phyloP scores from a whole-genome alignment of 345 rosid species.

The Hibiscus trionum region DNA sequence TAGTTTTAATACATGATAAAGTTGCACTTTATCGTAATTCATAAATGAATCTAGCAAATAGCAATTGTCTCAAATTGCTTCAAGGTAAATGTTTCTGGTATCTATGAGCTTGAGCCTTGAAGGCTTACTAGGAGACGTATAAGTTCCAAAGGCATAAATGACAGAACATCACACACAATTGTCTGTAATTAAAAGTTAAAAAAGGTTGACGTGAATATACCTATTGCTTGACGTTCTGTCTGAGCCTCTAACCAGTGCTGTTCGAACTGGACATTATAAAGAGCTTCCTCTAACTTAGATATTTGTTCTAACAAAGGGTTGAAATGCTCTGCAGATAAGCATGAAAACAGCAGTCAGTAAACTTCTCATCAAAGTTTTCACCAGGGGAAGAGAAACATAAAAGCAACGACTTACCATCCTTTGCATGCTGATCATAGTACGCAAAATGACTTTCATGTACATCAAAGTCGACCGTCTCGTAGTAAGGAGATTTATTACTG shows the following conservation, averaged over 20 bases:
- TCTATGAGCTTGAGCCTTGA: not conserved
- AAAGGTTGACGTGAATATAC: conserved; percentile 16
- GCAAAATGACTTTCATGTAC: conserved; percentile 58
- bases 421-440: conserved; percentile 59
- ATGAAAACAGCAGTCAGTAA: not conserved
- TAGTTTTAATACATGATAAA: not conserved
- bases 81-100: not conserved
- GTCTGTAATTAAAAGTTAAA: not conserved
- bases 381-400: not conserved
- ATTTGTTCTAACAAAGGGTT: conserved; percentile 55
- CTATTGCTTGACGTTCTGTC: conserved; percentile 64
- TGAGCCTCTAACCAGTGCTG: conserved; percentile 78
- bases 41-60: not conserved
- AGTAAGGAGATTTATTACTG: conserved; percentile 63
- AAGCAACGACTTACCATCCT: conserved; percentile 42
- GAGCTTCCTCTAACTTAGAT: conserved; percentile 57
- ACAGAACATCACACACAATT: not conserved
- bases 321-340: conserved; percentile 48
- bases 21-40: not conserved
- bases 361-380: not conserved
- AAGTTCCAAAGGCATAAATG: not conserved
- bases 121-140: not conserved
- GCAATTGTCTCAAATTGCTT: not conserved
- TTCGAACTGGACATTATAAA: conserved; percentile 60
- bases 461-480: conserved; percentile 65